Evolutionary conservation across 1,139 yeast species (phyloP).

Genomic region (Magnusiomyces suaveolens): DNA sequence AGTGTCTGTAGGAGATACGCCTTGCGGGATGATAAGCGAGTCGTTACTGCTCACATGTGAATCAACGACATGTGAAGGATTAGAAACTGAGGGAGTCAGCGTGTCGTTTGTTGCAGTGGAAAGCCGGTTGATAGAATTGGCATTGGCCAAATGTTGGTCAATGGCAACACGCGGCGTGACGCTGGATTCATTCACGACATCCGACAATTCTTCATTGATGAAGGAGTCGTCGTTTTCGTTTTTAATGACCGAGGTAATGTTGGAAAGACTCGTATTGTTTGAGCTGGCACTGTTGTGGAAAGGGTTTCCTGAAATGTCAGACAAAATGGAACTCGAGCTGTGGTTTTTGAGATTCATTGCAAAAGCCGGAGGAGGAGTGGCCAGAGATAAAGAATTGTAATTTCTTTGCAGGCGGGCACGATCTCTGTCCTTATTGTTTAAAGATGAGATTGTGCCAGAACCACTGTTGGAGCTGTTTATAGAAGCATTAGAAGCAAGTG

Average conservation of each 20-base stretch:
- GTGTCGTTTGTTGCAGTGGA: constrained; percentile 12
- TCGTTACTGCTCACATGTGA: no score
- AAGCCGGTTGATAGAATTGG: constrained; percentile 6
- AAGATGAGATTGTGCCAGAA: constrained; percentile 15
- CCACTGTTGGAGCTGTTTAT: constrained; percentile 5
- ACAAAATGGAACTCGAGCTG: background rate
- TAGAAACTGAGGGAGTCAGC: constrained; percentile 9
- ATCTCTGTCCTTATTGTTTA: constrained; percentile 14
- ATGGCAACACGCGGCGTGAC: background rate
- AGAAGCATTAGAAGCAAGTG: constrained; percentile 16
- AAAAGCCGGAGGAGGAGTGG: background rate
- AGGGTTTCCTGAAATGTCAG: background rate
- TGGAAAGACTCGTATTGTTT: background rate
- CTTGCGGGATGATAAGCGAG: no score
- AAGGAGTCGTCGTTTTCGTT: no score
- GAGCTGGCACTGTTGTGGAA: background rate
- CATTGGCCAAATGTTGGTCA: background rate
- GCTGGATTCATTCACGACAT: background rate
- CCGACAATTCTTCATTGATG: background rate
- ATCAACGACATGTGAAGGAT: background rate
- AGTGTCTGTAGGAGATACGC: no score
- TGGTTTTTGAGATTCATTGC: background rate
- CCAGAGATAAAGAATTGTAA: constrained; percentile 14
- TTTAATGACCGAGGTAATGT: background rate
- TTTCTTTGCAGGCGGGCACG: constrained; percentile 17